A percentile compares a stretch with the other conserved stretches of the same genome.
These are phyloP conservation scores for Aspergillus ruber DNA, from an alignment of 2,329 filamentous ascomycete species.

Conservation along the genomic window DNA sequence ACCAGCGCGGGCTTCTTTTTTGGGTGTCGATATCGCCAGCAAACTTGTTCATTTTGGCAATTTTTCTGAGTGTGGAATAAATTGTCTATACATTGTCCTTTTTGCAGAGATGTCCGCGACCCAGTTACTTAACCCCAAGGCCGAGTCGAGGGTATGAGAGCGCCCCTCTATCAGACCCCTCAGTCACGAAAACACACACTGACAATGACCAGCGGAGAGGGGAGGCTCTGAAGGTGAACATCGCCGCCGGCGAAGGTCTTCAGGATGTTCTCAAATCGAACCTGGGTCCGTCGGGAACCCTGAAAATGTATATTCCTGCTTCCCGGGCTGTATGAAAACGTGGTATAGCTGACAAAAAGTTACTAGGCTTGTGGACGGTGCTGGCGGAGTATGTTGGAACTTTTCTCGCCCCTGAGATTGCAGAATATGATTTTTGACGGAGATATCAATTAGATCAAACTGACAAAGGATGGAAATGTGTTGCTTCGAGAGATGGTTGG, in stretches of 20 bases:
- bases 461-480: slow-evolving; percentile 98
- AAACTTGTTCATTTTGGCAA: slow-evolving; percentile 15
- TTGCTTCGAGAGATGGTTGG: slow-evolving; percentile 59
- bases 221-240: slow-evolving; percentile 95
- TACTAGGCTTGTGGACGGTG: slow-evolving; percentile 58
- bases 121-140: slow-evolving; percentile 97
- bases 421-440: slow-evolving; percentile 12
- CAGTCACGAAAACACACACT: slow-evolving; percentile 32
- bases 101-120: slow-evolving; percentile 75
- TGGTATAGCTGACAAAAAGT: slow-evolving; percentile 23
- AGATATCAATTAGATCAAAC: slow-evolving; percentile 65
- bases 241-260: slow-evolving; percentile 87
- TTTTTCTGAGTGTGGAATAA: slow-evolving; percentile 14
- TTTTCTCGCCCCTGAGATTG: slow-evolving; percentile 5
- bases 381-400: slow-evolving; percentile 46
- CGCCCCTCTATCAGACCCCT: slow-evolving; percentile 24
- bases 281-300: slow-evolving; percentile 83
- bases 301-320: slow-evolving; percentile 69
- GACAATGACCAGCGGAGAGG: slow-evolving; percentile 69
- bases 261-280: slow-evolving; percentile 96
- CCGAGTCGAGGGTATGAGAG: slow-evolving; percentile 79
- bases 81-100: slow-evolving; percentile 18
- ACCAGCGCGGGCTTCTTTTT: slow-evolving; percentile 18
- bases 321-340: neutral
- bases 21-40: slow-evolving; percentile 14